Evolutionary conservation across 345 rosid genomes (phyloP), one percentile per base, ranked within the genome.

Genomic region (Citrus hindsii): DNA sequence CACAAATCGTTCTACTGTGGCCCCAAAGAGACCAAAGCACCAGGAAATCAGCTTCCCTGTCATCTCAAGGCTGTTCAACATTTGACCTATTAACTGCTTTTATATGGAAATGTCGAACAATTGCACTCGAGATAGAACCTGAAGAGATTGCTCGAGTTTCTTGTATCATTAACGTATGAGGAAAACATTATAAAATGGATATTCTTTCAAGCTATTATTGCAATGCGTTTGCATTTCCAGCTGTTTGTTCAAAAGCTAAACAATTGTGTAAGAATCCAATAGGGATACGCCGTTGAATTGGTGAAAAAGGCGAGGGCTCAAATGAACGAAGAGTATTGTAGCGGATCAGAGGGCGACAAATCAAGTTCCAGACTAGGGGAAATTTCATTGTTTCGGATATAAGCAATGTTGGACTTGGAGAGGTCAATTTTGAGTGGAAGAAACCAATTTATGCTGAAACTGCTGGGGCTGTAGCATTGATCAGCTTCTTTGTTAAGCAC

Each of bases 391-490:
- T 83, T 3, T 68, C 86, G 5, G 24, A 37, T 67, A 1, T 24
- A 35, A 68, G 62, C 1, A 46, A 24, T 9, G n/a, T 18, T 7
- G 81, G 74, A 6, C 25, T 70, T 10, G 67, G 10, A n/a, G 82
- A 60, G 32, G 68, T 78, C 10, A 80, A 84, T 28, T 75, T 84
- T 12, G 84, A 82, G 5, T 80, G 86, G 82, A 84, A 83, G 1
- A 75, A 60, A 27, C 77, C 80, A 1, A 27, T 58, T 3, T 78
- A 66, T 19, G 80, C 64, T 8, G 83, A 83, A 27, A 42, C 73
- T 18, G 76, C 77, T 2, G 83, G 83, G n/a, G 53, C 79, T 32
- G 14, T 63, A n/a, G 25, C 62, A 0, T 67, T 40, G 16, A 51
- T 40, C 7, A 71, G 77, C 32, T 78, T 69, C 40, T 37, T 4